Evolutionary conservation across 2,329 filamentous ascomycete species (phyloP), one percentile per base, ranked within the genome.

Genomic region (Lasiodiplodia sp.): DNA sequence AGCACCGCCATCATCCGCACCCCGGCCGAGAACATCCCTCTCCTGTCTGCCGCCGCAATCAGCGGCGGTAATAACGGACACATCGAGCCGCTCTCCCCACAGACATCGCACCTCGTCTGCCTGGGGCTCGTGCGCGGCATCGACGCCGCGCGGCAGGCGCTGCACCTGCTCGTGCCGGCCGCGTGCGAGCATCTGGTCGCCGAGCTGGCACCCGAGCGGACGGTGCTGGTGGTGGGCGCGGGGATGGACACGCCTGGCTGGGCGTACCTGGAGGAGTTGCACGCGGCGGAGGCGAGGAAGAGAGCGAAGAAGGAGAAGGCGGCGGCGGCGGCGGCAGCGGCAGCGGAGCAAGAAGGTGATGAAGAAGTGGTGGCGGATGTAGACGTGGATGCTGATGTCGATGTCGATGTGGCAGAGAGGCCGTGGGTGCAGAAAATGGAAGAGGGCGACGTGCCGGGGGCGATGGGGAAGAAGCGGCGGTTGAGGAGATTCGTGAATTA

Each of bases 51-150:
- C 68, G 79, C 85, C 18, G 87, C 88, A 23, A 75, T 83, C 1
- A 79, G 83, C 11, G 37, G 25, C 28, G 83, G 85, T 10, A 34
- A 10, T 10, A 34, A 7, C 31, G 31, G 31, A 34, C 83, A 84
- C 0, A 73, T 76, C 4, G 70, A 72, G 23, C 76, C 82, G 4
- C 83, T 92, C 0, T 83, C 91, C 71, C 91, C 92, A 0, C 79
- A 76, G 34, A 82, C 86, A 73, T 91, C 88, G 0, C 82, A 82
- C 25, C 84, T 87, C 16, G 77, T 93, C 4, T 91, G 91, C 2
- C 81, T 92, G 2, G 91, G 87, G 0, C 82, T 95, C 10, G 78
- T 96, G n/a, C 87, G 91, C 1, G 91, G 89, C 4, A 88, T 94
- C 69, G 90, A 94, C 74, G 74, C 80, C 0, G 75, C 79, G 25